A percentile compares a stretch with the other conserved stretches of the same genome.
phyloP scores from a whole-genome alignment of 1,284 basidiomycete species.

The Earliella scabrosa region DNA sequence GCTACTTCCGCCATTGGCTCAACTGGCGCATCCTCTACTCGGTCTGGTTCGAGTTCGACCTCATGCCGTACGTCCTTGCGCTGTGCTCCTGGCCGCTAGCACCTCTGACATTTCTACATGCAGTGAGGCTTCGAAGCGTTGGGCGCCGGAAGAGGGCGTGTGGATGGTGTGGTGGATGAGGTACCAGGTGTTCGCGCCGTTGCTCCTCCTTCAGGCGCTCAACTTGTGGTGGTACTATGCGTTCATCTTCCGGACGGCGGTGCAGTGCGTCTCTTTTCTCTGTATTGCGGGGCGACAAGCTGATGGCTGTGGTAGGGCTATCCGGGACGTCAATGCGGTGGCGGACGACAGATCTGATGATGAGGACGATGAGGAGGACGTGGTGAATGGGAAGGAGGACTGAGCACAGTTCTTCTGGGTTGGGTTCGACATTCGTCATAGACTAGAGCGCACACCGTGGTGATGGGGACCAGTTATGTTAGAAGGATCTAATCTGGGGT shows the following conservation, averaged over 20 bases:
- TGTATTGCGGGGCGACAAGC: too few species aligned
- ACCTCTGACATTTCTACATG: not conserved
- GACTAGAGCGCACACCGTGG: too few species aligned
- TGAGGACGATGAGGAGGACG: slow-evolving; percentile 56
- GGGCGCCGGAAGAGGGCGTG: slow-evolving; percentile 65
- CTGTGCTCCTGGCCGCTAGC: too few species aligned
- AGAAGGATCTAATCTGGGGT: too few species aligned
- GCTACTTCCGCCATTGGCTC: slow-evolving; percentile 95
- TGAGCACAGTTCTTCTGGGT: too few species aligned
- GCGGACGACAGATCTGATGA: slow-evolving; percentile 66
- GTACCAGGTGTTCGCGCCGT: slow-evolving; percentile 79
- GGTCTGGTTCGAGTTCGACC: slow-evolving; percentile 82
- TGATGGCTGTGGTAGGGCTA: not conserved
- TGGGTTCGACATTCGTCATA: too few species aligned
- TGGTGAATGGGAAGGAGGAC: slow-evolving; percentile 46
- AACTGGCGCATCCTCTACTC: slow-evolving; percentile 90
- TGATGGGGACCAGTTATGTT: too few species aligned
- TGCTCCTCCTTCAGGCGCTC: slow-evolving; percentile 78
- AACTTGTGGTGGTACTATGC: slow-evolving; percentile 93
- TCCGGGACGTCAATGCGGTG: not conserved
- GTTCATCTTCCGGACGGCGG: slow-evolving; percentile 76
- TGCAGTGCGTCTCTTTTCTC: slow-evolving; percentile 56
- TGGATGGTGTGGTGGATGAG: slow-evolving; percentile 84
- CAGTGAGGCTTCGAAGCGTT: slow-evolving; percentile 63
- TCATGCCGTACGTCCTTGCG: slow-evolving; percentile 85